Percentiles rank a stretch among this genome's conserved stretches.
Conservation (phyloP, 805 yeast genomes). For the Candida ascalaphidarum region DNA sequence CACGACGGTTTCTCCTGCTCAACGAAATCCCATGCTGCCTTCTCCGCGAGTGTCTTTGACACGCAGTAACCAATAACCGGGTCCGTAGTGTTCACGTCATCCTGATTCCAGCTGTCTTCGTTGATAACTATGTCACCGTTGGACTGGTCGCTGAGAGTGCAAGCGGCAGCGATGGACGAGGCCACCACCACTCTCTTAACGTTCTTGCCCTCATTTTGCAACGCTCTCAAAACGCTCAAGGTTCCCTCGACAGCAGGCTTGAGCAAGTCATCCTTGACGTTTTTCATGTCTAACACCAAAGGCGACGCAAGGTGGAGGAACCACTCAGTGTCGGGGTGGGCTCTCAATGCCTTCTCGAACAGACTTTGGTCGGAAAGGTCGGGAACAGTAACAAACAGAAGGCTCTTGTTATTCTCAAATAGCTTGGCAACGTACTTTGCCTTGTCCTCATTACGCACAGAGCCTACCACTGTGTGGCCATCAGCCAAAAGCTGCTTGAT, state of each 20-base stretch:
- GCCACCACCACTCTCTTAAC: slow-evolving; percentile 43
- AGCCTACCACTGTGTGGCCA: slow-evolving; percentile 1
- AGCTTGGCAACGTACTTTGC: background rate
- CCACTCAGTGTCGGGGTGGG: slow-evolving; percentile 30
- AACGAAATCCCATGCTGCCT: slow-evolving; percentile 42
- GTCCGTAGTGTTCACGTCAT: too few species aligned
- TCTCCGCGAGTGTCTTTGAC: slow-evolving; percentile 4
- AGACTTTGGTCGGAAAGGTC: slow-evolving; percentile 20
- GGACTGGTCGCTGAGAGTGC: too few species aligned
- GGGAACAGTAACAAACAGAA: slow-evolving; percentile 9
- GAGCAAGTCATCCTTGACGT: slow-evolving; percentile 6
- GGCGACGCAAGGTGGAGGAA: slow-evolving; percentile 12
- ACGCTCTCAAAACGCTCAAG: slow-evolving; percentile 2
- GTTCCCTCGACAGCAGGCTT: slow-evolving; percentile 7
- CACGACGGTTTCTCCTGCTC: slow-evolving; percentile 29
- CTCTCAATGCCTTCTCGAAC: slow-evolving; percentile 37
- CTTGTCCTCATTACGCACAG: slow-evolving; percentile 1
- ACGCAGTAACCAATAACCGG: slow-evolving; percentile 1
- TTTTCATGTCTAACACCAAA: background rate
- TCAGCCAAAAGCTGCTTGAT: slow-evolving; percentile 1
- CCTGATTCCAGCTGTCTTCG: too few species aligned
- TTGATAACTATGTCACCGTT: too few species aligned
- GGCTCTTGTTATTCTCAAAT: slow-evolving; percentile 2
- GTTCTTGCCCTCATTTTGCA: slow-evolving; percentile 19
- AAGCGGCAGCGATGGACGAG: slow-evolving; percentile 40